Base-by-base conservation (phyloP, 2,329 filamentous ascomycete species). In the Ophiosphaerella narmari region DNA sequence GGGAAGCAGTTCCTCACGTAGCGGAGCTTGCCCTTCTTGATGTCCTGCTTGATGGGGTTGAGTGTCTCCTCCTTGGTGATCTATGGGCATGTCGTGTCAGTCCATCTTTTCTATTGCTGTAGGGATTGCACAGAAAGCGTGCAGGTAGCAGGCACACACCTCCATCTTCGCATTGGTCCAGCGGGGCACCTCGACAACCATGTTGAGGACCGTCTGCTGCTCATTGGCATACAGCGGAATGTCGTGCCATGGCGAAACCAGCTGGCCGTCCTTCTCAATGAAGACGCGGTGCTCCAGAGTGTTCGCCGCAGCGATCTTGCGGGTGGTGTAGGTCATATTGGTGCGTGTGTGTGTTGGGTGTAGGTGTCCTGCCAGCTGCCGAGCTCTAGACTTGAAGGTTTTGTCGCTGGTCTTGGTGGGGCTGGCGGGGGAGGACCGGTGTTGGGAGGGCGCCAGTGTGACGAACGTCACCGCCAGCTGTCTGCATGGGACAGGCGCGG, bases 1-100 rank as follows among this genome's bases (percentile, higher is more conserved):
- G 94, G 94, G 86, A 99, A 99, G 88, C 94, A 99, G 88, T 99
- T 99, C 81, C 94, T 91, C 76, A 99, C 94, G 77, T 88, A 99
- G 74, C 94, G 90, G 71, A 97, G 91, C 86, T 97, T 97, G 85
- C 93, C 94, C 86, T 99, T 97, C 89, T 99, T 97, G 78, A 86
- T 86, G 77, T 99, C 94, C 83, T 99, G 94, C 88, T 97, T 97
- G 83, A 97, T 96, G 75, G 93, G 93, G 84, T 97, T 97, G 76
- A 97, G 88, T 73, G 89, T 84, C 79, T 99, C 94, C 74, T 97
- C 92, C 84, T 97, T 97, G 83, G 89, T 96, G 83, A 97, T 97
- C 92, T 97, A 73, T 32, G 62, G 43, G 35, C 29, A 36, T 29
- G 26, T 11, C 26, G 7, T 11, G 65, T 70, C 57, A 71, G 66